Percentiles rank a stretch among this genome's conserved stretches.
Evolutionary conservation across 345 rosid species (phyloP).

Genomic region (Iberis pinnata): DNA sequence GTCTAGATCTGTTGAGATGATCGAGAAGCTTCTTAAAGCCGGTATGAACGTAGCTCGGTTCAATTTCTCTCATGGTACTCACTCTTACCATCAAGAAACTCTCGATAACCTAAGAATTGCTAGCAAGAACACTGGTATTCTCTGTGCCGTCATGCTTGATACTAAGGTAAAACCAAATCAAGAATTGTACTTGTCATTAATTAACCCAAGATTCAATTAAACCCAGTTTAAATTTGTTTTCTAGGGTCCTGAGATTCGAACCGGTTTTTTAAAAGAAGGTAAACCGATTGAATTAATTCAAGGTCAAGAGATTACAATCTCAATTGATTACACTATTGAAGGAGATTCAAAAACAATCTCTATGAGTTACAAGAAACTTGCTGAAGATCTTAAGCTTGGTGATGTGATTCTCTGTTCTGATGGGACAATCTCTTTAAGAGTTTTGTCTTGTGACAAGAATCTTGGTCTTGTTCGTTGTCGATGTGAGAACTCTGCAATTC

Average conservation of each 20-base stretch:
- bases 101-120: neutral
- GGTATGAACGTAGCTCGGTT: neutral
- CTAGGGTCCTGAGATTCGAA: neutral
- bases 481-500: slow-evolving; percentile 12
- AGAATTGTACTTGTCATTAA: no score
- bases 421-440: slow-evolving; percentile 2
- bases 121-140: neutral
- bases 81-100: neutral
- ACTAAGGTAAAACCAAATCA: neutral
- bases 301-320: slow-evolving; percentile 14
- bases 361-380: slow-evolving; percentile 9
- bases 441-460: neutral
- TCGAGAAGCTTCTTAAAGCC: neutral
- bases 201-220: neutral
- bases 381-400: slow-evolving; percentile 1
- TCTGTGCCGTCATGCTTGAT: slow-evolving; percentile 1
- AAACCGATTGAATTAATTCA: slow-evolving; percentile 1
- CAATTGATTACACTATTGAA: neutral
- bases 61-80: neutral
- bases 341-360: slow-evolving; percentile 7
- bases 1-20: neutral
- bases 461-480: slow-evolving; percentile 11
- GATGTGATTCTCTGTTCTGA: slow-evolving; percentile 9
- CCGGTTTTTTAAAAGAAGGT: neutral
- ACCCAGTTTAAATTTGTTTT: neutral